phyloP scores from a whole-genome alignment of 2,329 filamentous ascomycete species.

The Colletotrichum liriopes region DNA sequence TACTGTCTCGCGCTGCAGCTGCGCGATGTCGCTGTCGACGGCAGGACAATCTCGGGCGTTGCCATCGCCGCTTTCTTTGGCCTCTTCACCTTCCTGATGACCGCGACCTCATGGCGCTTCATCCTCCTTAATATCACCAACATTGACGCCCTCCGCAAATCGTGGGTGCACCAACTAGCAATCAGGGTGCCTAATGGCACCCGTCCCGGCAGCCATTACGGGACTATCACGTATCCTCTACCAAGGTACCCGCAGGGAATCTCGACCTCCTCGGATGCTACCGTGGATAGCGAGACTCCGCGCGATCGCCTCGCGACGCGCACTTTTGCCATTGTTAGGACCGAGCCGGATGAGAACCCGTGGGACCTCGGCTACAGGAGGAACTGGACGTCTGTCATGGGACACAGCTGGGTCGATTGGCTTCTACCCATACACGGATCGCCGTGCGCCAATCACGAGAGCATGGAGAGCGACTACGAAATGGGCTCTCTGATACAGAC shows the following conservation, averaged over 20 bases:
- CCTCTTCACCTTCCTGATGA: conserved; percentile 87
- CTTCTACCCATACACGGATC: conserved; percentile 82
- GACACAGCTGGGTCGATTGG: conserved; percentile 81
- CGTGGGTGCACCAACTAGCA: conserved; percentile 80
- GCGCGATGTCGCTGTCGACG: conserved; percentile 63
- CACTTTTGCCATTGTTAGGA: conserved; percentile 85
- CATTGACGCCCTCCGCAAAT: conserved; percentile 81
- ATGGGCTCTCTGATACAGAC: conserved; percentile 74
- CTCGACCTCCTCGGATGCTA: conserved; percentile 16
- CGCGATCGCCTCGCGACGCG: conserved; percentile 67
- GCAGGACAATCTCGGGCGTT: conserved; percentile 77
- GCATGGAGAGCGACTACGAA: conserved; percentile 76
- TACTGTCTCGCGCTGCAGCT: conserved; percentile 73
- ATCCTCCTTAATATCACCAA: conserved; percentile 84
- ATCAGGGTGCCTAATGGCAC: conserved; percentile 75
- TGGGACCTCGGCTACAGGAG: conserved; percentile 81
- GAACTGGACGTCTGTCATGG: conserved; percentile 89
- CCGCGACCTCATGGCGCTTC: conserved; percentile 78
- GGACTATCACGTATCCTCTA: conserved; percentile 74
- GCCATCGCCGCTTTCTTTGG: conserved; percentile 81
- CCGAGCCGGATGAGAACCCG: conserved; percentile 83
- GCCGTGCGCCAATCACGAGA: conserved; percentile 80
- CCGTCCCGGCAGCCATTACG: conserved; percentile 59
- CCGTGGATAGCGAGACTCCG: conserved; percentile 28
- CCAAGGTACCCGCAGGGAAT: conserved; percentile 46